phyloP scores from a whole-genome alignment of 306 rosid genomes.

The Styphnolobium japonicum region DNA sequence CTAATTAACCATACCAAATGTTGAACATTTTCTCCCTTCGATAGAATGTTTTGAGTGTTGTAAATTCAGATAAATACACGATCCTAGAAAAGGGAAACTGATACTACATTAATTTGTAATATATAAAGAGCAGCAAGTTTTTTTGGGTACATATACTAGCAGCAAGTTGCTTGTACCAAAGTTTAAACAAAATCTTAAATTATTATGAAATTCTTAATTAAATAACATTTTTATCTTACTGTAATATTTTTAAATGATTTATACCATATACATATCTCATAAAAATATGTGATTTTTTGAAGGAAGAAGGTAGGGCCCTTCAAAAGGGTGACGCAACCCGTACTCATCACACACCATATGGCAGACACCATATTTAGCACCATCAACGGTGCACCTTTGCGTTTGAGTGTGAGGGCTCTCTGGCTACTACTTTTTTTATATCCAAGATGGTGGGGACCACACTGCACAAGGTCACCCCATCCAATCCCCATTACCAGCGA shows the following conservation, averaged over 20 bases:
- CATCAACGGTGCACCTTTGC: constrained; percentile 66
- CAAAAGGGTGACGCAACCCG: constrained; percentile 45
- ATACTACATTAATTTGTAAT: too few relatives aligned
- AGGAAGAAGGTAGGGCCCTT: not conserved
- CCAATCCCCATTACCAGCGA: not conserved
- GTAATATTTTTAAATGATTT: too few relatives aligned
- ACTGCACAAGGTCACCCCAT: constrained; percentile 24
- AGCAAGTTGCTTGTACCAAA: too few relatives aligned
- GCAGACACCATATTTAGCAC: constrained; percentile 83
- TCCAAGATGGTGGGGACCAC: constrained; percentile 43
- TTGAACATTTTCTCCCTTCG: not conserved
- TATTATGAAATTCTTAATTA: too few relatives aligned
- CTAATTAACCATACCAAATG: not conserved
- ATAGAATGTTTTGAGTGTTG: too few relatives aligned
- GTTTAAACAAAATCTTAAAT: not conserved
- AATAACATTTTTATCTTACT: too few relatives aligned
- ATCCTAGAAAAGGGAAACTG: too few relatives aligned
- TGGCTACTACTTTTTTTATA: not conserved
- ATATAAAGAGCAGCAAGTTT: too few relatives aligned
- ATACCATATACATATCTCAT: too few relatives aligned
- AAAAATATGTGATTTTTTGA: too few relatives aligned
- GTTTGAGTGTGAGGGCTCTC: not conserved
- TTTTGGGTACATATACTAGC: too few relatives aligned
- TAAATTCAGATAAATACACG: not conserved
- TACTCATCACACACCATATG: constrained; percentile 44